Evolutionary conservation across 2,329 filamentous ascomycete genomes (phyloP), one percentile per base, ranked within the genome.

Genomic region (Bipolaris oryzae): DNA sequence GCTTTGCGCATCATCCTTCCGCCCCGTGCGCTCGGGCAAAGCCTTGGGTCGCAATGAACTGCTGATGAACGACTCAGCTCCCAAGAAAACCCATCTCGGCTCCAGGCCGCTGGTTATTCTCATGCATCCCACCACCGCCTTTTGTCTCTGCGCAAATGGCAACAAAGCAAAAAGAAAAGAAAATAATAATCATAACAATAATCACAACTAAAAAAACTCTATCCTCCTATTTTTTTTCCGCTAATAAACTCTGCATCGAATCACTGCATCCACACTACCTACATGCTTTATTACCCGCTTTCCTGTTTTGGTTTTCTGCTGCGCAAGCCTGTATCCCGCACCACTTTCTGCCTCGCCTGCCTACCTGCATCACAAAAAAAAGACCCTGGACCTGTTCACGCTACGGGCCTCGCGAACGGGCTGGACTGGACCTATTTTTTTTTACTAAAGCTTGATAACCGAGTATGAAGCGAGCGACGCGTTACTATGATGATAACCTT

Each of bases 1-100:
- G 52, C 64, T 56, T 50, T 54, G 51, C 51, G 37, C 51, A 50
- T 51, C 52, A 50, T 61, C 62, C 60, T 60, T 57, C 61, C 58
- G 58, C 60, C 60, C 60, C 65, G 58, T 54, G 54, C 55, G 42
- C 11, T 18, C 38, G 38, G 16, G 18, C 15, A 13, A 13, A 16
- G 37, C 37, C 21, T 43, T 43, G 21, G 9, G 10, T 15, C 10
- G 21, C 41, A n/a, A 25, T 42, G 18, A 41, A 41, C 38, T 15
- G 41, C 41, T 44, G 23, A 18, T 28, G 46, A 23, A 48, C 34
- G 34, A 50, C 38, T 44, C 38, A 42, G 23, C 45, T 46, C 45
- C 37, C 41, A 38, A 49, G 45, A 38, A 38, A 49, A 34, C 33
- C 37, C 28, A 38, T n/a, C 13, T 50, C 48, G 35, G 25, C 42